phyloP scores from a whole-genome alignment of 148 eudicot genomes.

The Talinum fruticosum region DNA sequence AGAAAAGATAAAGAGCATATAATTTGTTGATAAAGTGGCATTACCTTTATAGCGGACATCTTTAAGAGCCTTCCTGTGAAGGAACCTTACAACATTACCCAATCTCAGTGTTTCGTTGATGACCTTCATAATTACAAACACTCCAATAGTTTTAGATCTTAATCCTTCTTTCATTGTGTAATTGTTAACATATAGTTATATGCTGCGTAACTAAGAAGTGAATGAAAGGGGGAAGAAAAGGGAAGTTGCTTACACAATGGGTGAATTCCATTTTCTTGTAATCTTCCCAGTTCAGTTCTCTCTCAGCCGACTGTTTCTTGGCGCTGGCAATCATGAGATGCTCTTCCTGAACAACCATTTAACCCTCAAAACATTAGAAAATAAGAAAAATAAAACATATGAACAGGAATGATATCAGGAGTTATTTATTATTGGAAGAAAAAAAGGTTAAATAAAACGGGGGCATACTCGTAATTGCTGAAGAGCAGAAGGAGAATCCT shows the following conservation, averaged over 20 bases:
- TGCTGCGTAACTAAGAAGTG: not conserved
- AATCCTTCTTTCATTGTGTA: not conserved
- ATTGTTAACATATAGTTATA: not conserved
- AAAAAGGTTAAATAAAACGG: too few species aligned
- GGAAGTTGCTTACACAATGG: constrained; percentile 69
- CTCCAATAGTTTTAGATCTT: not conserved
- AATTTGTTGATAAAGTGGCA: not conserved
- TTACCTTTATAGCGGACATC: constrained; percentile 83
- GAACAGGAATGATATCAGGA: constrained; percentile 2
- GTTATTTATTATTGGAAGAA: not conserved
- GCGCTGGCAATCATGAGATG: constrained; percentile 57
- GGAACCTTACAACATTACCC: constrained; percentile 94
- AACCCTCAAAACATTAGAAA: not conserved
- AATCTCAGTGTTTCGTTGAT: constrained; percentile 81
- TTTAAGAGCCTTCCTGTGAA: constrained; percentile 85
- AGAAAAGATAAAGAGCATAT: not conserved
- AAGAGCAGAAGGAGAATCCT: constrained; percentile 65
- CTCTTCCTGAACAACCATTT: constrained; percentile 54
- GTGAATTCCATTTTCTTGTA: constrained; percentile 97
- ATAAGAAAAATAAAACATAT: not conserved
- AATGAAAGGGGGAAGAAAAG: not conserved
- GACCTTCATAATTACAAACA: constrained; percentile 42
- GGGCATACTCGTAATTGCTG: constrained; percentile 64
- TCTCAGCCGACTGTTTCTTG: constrained; percentile 51
- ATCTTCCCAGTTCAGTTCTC: constrained; percentile 83